Evolutionary conservation across 192 early-diverging fungal species (phyloP).

Genomic region (Coemansia erecta): DNA sequence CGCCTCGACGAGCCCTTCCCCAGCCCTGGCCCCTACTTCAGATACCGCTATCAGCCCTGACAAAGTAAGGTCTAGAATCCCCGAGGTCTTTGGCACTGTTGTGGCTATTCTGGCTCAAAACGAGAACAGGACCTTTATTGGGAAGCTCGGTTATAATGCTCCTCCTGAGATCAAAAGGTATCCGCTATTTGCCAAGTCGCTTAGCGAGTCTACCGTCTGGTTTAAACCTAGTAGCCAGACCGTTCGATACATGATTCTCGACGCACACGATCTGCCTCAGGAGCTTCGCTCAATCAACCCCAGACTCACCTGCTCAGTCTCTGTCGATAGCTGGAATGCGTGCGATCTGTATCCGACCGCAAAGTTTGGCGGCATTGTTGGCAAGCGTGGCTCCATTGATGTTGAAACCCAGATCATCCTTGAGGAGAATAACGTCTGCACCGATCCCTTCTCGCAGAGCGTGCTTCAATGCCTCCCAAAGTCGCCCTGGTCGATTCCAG

Average conservation of each 20-base stretch:
- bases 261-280: conserved; percentile 1
- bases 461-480: conserved; percentile 75
- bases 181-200: conserved; percentile 5
- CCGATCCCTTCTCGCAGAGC: conserved; percentile 67
- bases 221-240: conserved; percentile 26
- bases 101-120: conserved; percentile 32
- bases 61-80: neutral
- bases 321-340: conserved; percentile 18
- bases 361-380: conserved; percentile 55
- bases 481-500: conserved; percentile 76
- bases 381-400: conserved; percentile 71
- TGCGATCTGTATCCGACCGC: conserved; percentile 20
- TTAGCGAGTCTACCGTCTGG: conserved; percentile 11
- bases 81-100: conserved; percentile 30
- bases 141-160: conserved; percentile 8
- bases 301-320: conserved; percentile 16
- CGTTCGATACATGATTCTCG: conserved; percentile 32
- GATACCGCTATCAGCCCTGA: neutral
- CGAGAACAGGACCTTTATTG: conserved; percentile 25
- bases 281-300: neutral
- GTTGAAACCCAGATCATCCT: conserved; percentile 79
- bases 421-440: conserved; percentile 76
- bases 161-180: conserved; percentile 12
- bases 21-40: neutral
- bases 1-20: conserved; percentile 22